Evolutionary conservation across 2,329 filamentous ascomycete genomes (phyloP), one percentile per base, ranked within the genome.

Genomic region (Exophiala mesophila): DNA sequence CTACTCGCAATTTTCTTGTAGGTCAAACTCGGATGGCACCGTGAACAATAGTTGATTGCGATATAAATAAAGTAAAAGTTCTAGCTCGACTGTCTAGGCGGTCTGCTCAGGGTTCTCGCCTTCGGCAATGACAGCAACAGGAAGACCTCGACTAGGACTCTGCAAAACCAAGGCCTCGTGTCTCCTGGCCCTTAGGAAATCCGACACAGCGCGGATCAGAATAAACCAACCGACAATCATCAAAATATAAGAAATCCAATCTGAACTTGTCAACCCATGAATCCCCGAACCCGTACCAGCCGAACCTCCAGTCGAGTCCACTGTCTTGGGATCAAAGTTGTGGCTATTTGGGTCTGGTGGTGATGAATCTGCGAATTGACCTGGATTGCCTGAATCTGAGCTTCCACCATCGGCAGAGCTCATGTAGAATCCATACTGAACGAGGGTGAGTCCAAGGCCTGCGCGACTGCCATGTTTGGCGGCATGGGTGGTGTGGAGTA

Each of bases 181-280:
- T 59, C 88, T 76, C 60, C 90, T 77, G 26, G 88, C 92, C 54
- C 82, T 79, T 49, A 97, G 68, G 61, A 92, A 98, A 62, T 97
- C 89, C 56, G 84, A 88, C 13, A 95, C 80, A n/a, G 88, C 83
- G 64, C 89, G 80, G 60, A 98, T 97, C 49, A 98, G 71, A 50
- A 98, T 88, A 60, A 97, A 97, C 92, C 92, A 98, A 4, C 92
- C 92, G 1, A 94, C 83, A 59, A 98, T 86, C 92, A 98, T 98
- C 35, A 98, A 67, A 12, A 85, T 72, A 58, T 97, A 98, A 8
- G 88, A 86, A 50, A 95, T 72, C 87, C 87, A 96, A 61, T 97
- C 89, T 8, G 51, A 36, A 12, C 47, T 50, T 32, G 48, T 49
- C 35, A 57, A 39, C n/a, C 50, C 41, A 35, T 44, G 35, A 32